Base-by-base conservation (phyloP, 768 basidiomycete genomes). In the Nidularia sp. region DNA sequence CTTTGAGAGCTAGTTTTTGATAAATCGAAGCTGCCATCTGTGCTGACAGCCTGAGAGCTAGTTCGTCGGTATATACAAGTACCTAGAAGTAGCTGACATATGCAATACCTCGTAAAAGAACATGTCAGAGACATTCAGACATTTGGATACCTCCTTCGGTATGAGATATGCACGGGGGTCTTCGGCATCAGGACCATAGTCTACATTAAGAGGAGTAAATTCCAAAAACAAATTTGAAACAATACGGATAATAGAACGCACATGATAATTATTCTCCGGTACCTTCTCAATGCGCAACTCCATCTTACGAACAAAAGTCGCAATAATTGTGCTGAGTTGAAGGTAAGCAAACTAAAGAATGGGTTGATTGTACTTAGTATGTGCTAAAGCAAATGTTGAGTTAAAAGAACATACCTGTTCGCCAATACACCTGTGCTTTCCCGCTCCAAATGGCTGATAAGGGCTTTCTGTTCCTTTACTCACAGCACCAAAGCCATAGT, bases 361-460 rank as follows among this genome's bases (percentile, higher is more conserved):
- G n/a, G 7, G 36, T 7, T n/a, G 36, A 39, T 39, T 39, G n/a
- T 7, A n/a, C 36, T n/a, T 7, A 39, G 8, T 39, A 7, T 39
- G 55, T 33, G 31, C 56, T 53, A 1, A 10, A 57, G 2, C 54
- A 39, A 13, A 5, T 43, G 6, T 29, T 6, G 6, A 52, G n/a
- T n/a, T n/a, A n/a, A n/a, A 41, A 39, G 7, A 49, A 68, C 75
- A 45, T 46, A 85, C 86, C 74, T 86, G 88, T 71, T 95, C 93
- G 57, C 93, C 92, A 55, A 98, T 95, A 68, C 92, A 98, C 57
- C 95, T 79, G 73, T 98, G 96, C 61, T 90, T 80, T 31, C 97
- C 97, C 48, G 97, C 96, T 55, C 97, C 97, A 62, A 99, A 99
- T 2, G 97, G 97, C 65, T 97, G 91, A 68, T 98, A 98, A 48